These are phyloP conservation scores for Hypomyces rosellus DNA, from an alignment of 2,329 filamentous ascomycete genomes.

Conservation along the genomic window DNA sequence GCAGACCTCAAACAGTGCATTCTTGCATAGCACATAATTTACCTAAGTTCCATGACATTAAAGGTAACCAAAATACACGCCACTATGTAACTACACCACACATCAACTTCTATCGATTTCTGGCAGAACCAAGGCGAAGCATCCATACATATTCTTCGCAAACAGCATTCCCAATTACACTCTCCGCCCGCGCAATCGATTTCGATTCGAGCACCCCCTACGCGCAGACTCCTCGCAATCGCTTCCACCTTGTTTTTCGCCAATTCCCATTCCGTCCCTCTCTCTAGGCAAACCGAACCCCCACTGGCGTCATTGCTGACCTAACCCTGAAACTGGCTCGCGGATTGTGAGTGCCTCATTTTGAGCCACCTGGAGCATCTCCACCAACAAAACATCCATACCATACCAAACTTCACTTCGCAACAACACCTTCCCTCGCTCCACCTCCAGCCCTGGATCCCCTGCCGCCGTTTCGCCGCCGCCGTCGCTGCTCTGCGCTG, in stretches of 20 bases:
- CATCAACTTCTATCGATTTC: conserved; percentile 27
- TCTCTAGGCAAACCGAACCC: conserved; percentile 7
- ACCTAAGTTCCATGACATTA: not conserved
- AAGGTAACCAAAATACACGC: conserved; percentile 24
- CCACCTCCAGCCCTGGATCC: conserved; percentile 1
- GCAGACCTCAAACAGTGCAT: not conserved
- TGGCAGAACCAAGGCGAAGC: conserved; percentile 3
- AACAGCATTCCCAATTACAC: not conserved
- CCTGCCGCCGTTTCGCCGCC: not conserved
- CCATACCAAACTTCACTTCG: conserved; percentile 8
- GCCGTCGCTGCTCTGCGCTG: conserved; percentile 1
- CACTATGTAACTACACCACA: conserved; percentile 26
- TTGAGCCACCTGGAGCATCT: conserved; percentile 22
- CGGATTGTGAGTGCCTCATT: conserved; percentile 31
- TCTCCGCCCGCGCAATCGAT: not conserved
- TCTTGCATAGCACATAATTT: not conserved
- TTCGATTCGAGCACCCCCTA: not conserved
- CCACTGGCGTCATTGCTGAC: conserved; percentile 34
- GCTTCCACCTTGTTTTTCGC: not conserved
- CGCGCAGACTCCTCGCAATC: not conserved
- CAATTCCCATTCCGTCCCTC: not conserved
- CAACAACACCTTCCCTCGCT: conserved; percentile 11
- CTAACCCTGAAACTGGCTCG: conserved; percentile 29
- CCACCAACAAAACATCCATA: conserved; percentile 9
- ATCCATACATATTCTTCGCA: not conserved